These are phyloP conservation scores for Pittosporum tobira DNA, from an alignment of 129 eudicot genomes.

Conservation along the genomic window DNA sequence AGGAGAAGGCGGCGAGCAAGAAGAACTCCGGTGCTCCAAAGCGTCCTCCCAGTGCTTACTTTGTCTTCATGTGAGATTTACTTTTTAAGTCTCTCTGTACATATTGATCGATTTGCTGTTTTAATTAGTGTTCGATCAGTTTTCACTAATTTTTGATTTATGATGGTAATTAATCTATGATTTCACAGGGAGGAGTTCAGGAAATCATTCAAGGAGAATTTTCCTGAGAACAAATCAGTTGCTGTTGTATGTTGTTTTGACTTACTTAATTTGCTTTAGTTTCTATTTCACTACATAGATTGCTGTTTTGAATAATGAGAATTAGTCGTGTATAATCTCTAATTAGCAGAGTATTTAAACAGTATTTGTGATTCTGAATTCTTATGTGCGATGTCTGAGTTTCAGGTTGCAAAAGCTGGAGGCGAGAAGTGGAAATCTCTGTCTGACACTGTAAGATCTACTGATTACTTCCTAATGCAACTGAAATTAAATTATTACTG, in stretches of 20 bases:
- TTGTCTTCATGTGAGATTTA: conserved; percentile 44
- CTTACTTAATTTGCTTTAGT: no score
- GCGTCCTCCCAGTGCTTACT: conserved; percentile 44
- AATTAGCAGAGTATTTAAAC: no score
- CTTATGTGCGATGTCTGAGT: neutral
- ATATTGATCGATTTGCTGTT: neutral
- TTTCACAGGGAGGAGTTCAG: conserved; percentile 39
- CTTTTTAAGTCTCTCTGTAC: no score
- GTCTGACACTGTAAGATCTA: conserved; percentile 39
- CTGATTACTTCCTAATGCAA: neutral
- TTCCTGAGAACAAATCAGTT: conserved; percentile 40
- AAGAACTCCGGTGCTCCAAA: conserved; percentile 43
- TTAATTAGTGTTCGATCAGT: neutral
- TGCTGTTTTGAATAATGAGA: neutral
- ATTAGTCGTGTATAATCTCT: neutral
- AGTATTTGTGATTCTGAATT: neutral
- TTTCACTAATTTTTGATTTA: neutral
- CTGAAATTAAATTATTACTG: neutral
- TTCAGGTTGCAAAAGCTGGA: conserved; percentile 32
- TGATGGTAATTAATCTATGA: neutral
- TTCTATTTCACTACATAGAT: neutral
- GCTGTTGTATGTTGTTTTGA: conserved; percentile 21
- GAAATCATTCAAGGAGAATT: conserved; percentile 42
- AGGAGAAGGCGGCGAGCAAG: conserved; percentile 21
- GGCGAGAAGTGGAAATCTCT: conserved; percentile 42